Evolutionary conservation across 345 rosid genomes (phyloP).

Genomic region (Eucalyptus erythrocorys): DNA sequence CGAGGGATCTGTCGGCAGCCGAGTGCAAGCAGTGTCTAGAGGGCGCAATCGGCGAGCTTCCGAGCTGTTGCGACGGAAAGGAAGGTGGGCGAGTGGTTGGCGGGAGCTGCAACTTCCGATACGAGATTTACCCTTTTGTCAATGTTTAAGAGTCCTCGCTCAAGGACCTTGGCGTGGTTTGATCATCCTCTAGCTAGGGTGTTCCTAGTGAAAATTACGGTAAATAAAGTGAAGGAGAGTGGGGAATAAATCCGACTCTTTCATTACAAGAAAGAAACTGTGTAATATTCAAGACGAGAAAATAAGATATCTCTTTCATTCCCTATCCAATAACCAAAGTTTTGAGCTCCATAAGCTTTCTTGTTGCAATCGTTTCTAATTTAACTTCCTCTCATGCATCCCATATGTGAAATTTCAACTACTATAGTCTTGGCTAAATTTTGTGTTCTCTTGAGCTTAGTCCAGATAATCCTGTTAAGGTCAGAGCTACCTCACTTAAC

Average conservation of each 20-base stretch:
- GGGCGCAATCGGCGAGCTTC: constrained; percentile 19
- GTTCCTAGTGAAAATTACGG: background rate
- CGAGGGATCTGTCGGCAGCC: constrained; percentile 12
- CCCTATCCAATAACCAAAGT: background rate
- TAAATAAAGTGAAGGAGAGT: background rate
- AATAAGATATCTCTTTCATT: no score
- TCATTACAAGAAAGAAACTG: background rate
- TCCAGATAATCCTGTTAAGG: background rate
- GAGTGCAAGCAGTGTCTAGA: constrained; percentile 27
- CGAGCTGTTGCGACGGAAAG: constrained; percentile 33
- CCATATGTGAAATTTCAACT: no score
- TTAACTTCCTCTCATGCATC: no score
- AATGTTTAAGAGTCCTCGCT: background rate
- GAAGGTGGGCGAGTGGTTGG: constrained; percentile 34
- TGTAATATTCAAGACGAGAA: background rate
- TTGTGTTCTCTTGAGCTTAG: background rate
- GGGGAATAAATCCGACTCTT: background rate
- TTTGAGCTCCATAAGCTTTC: background rate
- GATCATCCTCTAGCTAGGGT: background rate
- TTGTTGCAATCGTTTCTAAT: background rate
- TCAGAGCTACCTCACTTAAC: background rate
- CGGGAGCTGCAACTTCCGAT: constrained; percentile 57
- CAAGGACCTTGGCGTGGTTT: background rate
- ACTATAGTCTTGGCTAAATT: background rate
- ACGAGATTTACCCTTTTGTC: constrained; percentile 51